Base-by-base conservation (phyloP, 768 basidiomycete species). In the Xanthoconium purpureum region DNA sequence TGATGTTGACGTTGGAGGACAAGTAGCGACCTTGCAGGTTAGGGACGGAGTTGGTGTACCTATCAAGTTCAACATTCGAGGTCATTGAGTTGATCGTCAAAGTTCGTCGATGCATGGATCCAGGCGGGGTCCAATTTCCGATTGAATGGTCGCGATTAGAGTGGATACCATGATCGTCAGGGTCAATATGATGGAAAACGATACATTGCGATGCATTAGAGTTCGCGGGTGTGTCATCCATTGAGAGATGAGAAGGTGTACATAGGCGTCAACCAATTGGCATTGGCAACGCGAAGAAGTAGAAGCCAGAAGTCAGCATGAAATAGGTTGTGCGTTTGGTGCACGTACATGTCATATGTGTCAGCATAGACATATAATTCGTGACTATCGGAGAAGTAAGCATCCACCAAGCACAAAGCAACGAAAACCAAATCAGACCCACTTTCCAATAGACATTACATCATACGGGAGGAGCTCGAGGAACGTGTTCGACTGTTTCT, bases 1-100 rank as follows among this genome's bases (percentile, higher is more conserved):
- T 93, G 66, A 96, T 90, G 73, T 95, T 90, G 53, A 84, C 89
- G 63, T 96, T 96, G 3, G 87, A 90, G 1, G 91, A 84, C 46
- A 97, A 73, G 69, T 93, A 94, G 44, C 85, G 79, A 7, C 88
- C 91, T 9, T 81, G 76, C 70, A 85, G 78, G 45, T 82, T 73
- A 3, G 84, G 85, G 4, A 74, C 84, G 63, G 92, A 88, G 66
- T 87, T 87, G 50, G 77, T 71, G 68, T 87, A 75, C 73, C 82
- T 87, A 54, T 49, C 49, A 29, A 50, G 28, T 49, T 46, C 9
- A 36, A 48, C 17, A 12, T n/a, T 45, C 13, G 38, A 53, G 20
- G 24, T 32, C 13, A 47, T 48, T n/a, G 28, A 20, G 45, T 44
- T n/a, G 32, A 42, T 46, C 29, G 29, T 28, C 13, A 14, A 36